Evolutionary conservation across 331 rosid genomes (phyloP).

Genomic region (Quercus phellos): DNA sequence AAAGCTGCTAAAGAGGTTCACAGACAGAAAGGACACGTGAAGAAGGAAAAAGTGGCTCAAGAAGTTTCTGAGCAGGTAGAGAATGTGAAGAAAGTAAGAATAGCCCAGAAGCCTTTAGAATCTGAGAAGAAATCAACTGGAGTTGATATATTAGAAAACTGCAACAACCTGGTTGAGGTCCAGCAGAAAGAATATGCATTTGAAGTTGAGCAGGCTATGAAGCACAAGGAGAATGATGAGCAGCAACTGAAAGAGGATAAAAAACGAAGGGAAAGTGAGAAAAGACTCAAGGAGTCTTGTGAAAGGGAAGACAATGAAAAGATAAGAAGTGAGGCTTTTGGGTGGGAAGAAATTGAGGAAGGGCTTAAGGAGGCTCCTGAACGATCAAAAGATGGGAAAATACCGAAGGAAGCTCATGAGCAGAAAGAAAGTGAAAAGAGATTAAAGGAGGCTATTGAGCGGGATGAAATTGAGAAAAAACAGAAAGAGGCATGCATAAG

Average conservation of each 20-base stretch:
- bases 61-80: slow-evolving; percentile 31
- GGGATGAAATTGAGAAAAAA: slow-evolving; percentile 18
- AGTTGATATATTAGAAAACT: slow-evolving; percentile 30
- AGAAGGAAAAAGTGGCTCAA: slow-evolving; percentile 34
- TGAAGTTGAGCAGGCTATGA: slow-evolving; percentile 36
- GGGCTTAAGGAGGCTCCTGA: slow-evolving; percentile 27
- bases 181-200: slow-evolving; percentile 26
- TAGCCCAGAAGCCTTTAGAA: slow-evolving; percentile 29
- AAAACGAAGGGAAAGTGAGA: slow-evolving; percentile 31
- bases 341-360: slow-evolving; percentile 31
- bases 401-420: slow-evolving; percentile 8
- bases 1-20: slow-evolving; percentile 32
- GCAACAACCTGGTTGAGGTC: slow-evolving; percentile 27
- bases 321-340: slow-evolving; percentile 27
- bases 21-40: slow-evolving; percentile 40
- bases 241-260: slow-evolving; percentile 30
- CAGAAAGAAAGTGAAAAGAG: slow-evolving; percentile 29
- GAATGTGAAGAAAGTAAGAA: slow-evolving; percentile 33
- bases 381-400: slow-evolving; percentile 24
- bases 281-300: slow-evolving; percentile 28
- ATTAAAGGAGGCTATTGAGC: slow-evolving; percentile 19
- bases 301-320: slow-evolving; percentile 34
- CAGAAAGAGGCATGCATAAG: slow-evolving; percentile 20
- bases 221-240: slow-evolving; percentile 30
- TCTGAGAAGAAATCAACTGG: slow-evolving; percentile 34